Base-by-base conservation (phyloP, 1,284 basidiomycete genomes). In the Apiotrichum sp. region DNA sequence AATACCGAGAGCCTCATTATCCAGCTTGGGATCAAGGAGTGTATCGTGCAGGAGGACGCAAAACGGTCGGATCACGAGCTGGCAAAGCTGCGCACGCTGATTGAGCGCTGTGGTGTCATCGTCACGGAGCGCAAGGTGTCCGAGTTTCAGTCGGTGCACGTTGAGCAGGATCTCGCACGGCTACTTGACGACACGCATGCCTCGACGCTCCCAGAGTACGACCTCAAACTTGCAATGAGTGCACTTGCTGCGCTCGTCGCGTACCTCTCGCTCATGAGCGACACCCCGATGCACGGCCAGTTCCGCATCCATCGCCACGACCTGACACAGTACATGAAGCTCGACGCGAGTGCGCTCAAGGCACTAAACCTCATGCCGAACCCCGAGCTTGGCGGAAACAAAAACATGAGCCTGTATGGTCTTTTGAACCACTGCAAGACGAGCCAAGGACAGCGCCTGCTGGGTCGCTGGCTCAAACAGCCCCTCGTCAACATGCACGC, bases 21-120 rank as follows among this genome's bases (percentile, higher is more conserved):
- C 59, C 96, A 98, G 74, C 83, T 98, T 1, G 93, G 91, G 2
- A 91, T 93, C 45, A 98, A 98, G 73, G 96, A 99, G 75, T 93
- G 90, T 35, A 62, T 84, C 39, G 58, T 84, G 6, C 78, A 81
- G n/a, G 74, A 73, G 3, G 79, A 82, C 61, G 80, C 81, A 50
- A 80, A 80, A 61, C 56, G 64, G 42, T 72, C 71, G 36, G 92
- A 98, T 70, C 80, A 92, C 57, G 93, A 98, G 62, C 77, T 93
- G 34, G 84, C 83, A 63, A 95, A 93, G 72, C 79, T 96, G 41
- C 85, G 85, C 66, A 84, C 84, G 32, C 84, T 93, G 41, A 78
- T 98, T 44, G 93, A 98, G 57, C 81, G 93, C 14, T 98, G 93
- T 69, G 87, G 87, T 5, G 87, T 97, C 16, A 88, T 98, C 29